Percentiles rank a stretch among this genome's conserved stretches.
phyloP scores from a whole-genome alignment of 2,329 filamentous ascomycete species.

The Penicillium sp. region DNA sequence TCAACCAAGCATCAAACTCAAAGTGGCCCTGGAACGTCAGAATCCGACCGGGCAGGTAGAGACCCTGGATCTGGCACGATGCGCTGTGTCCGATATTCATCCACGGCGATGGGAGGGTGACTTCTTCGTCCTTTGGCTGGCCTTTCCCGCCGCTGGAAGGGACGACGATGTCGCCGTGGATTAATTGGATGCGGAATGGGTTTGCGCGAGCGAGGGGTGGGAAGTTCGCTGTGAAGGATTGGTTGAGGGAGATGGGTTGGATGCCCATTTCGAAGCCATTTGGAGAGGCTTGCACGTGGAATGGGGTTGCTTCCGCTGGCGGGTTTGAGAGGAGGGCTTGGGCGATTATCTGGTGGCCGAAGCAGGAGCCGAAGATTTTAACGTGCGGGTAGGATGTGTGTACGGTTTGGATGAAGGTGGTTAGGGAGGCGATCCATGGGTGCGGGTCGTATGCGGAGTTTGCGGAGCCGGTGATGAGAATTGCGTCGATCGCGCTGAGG shows the following conservation, averaged over 20 bases:
- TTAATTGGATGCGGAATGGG: slow-evolving; percentile 35
- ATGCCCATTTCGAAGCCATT: slow-evolving; percentile 37
- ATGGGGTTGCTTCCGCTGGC: slow-evolving; percentile 4
- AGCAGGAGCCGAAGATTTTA: slow-evolving; percentile 40
- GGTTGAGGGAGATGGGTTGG: slow-evolving; percentile 27
- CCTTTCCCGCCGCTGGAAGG: slow-evolving; percentile 11
- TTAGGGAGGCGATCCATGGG: slow-evolving; percentile 31
- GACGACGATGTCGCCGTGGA: slow-evolving; percentile 39
- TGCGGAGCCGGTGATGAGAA: slow-evolving; percentile 36
- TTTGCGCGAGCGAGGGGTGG: slow-evolving; percentile 9
- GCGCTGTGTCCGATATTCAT: slow-evolving; percentile 33
- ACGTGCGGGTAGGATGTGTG: slow-evolving; percentile 29
- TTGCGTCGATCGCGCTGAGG: slow-evolving; percentile 30
- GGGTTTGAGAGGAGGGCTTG: slow-evolving; percentile 25
- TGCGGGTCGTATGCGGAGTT: slow-evolving; percentile 28
- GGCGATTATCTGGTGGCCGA: slow-evolving; percentile 39
- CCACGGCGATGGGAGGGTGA: slow-evolving; percentile 31
- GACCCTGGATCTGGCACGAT: slow-evolving; percentile 33
- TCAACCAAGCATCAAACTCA: slow-evolving; percentile 35
- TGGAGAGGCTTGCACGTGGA: slow-evolving; percentile 25
- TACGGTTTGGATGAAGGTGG: slow-evolving; percentile 30
- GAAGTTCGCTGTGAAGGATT: slow-evolving; percentile 21
- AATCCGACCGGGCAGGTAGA: slow-evolving; percentile 33
- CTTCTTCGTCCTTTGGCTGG: background rate
- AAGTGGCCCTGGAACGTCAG: slow-evolving; percentile 40